Conservation (phyloP, 2,329 filamentous ascomycete genomes). For the Talaromyces verruculosus region DNA sequence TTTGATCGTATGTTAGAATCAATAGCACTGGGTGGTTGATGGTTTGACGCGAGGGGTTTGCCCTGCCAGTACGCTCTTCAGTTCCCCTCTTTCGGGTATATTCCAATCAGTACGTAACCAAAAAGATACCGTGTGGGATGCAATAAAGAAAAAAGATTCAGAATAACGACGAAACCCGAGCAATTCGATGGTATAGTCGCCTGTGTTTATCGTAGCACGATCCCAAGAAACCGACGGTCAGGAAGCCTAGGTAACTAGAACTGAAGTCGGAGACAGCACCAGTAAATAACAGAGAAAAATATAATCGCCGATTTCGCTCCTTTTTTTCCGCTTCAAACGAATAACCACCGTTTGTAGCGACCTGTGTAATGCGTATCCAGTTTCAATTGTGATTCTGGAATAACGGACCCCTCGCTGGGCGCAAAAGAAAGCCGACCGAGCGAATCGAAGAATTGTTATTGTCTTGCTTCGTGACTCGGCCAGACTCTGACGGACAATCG, state of each 20-base stretch:
- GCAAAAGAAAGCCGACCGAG: constrained; percentile 1
- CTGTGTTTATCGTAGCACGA: neutral
- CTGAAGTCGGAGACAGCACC: neutral
- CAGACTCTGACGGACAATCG: neutral
- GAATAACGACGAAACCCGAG: too few species aligned
- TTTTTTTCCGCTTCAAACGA: neutral
- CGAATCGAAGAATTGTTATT: neutral
- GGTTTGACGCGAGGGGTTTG: constrained; percentile 11
- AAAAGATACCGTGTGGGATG: neutral
- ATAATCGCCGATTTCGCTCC: constrained; percentile 1
- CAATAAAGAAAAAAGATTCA: neutral
- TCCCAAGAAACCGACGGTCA: neutral
- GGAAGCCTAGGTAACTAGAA: neutral
- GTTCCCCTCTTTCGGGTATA: constrained; percentile 14
- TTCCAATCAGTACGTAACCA: neutral
- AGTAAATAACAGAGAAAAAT: neutral
- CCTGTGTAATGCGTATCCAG: neutral
- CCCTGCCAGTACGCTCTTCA: constrained; percentile 1
- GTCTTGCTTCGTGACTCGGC: constrained; percentile 2
- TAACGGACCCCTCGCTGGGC: neutral
- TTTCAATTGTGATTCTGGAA: neutral
- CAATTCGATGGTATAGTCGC: neutral
- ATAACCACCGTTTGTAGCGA: neutral
- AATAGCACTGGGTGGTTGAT: neutral
- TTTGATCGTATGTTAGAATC: constrained; percentile 2